Conservation (phyloP, 2,329 filamentous ascomycete genomes). For the Camillea tinctor region DNA sequence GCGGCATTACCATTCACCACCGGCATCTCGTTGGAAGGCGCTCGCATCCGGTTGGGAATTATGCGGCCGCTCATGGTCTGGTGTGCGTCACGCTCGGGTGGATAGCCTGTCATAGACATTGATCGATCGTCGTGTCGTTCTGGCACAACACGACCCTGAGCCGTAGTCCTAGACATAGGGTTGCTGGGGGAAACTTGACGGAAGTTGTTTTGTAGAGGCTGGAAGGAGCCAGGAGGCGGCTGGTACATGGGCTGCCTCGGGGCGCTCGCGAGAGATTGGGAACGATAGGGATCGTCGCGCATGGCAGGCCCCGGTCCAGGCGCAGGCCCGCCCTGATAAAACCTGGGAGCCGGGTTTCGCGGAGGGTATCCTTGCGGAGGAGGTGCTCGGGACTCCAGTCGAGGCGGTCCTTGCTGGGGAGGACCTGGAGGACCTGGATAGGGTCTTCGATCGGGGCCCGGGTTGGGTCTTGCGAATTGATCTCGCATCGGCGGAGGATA, state of each 20-base stretch:
- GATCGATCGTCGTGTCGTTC: conserved; percentile 89
- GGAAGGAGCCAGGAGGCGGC: conserved; percentile 57
- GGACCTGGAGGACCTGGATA: conserved; percentile 62
- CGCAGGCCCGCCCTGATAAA: conserved; percentile 53
- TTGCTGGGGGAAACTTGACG: conserved; percentile 73
- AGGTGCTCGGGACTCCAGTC: conserved; percentile 61
- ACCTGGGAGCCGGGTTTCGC: conserved; percentile 53
- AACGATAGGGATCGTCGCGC: conserved; percentile 83
- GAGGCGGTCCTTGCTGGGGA: conserved; percentile 40
- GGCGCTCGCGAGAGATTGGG: conserved; percentile 84
- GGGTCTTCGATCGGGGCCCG: conserved; percentile 57
- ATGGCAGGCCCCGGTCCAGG: conserved; percentile 63
- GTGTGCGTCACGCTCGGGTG: conserved; percentile 73
- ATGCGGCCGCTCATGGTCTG: conserved; percentile 93
- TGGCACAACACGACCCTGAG: conserved; percentile 86
- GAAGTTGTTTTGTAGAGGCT: conserved; percentile 70
- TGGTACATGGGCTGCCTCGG: conserved; percentile 73
- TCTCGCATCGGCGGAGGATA: conserved; percentile 39
- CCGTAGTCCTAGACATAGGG: conserved; percentile 74
- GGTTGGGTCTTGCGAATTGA: conserved; percentile 43
- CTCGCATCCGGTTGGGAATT: conserved; percentile 69
- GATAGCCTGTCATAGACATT: conserved; percentile 91
- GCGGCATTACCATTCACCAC: conserved; percentile 32
- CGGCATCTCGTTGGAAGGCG: conserved; percentile 43
- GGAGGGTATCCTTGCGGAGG: conserved; percentile 46